Percentiles rank a stretch among this genome's conserved stretches.
Evolutionary conservation across 108 stramenopile genomes (phyloP).

Genomic region (Fistulifera pelliculosa): DNA sequence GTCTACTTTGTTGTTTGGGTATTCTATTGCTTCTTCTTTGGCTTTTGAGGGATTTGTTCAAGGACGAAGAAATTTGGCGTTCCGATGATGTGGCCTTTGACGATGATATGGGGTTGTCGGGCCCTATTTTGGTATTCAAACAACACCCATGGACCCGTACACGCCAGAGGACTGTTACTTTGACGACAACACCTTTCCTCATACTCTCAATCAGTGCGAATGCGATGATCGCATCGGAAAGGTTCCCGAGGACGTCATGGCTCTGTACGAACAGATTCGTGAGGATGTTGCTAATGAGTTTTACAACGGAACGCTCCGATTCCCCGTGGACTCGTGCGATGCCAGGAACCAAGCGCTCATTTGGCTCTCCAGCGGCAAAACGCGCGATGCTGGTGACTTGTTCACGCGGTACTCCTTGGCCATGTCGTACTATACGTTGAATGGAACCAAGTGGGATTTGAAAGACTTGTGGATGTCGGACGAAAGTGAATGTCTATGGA

Average conservation of each 20-base stretch:
- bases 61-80: neutral
- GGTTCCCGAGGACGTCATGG: slow-evolving; percentile 25
- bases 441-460: slow-evolving; percentile 47
- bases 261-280: slow-evolving; percentile 16
- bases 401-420: slow-evolving; percentile 28
- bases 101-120: slow-evolving; percentile 1
- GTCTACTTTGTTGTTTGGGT: neutral
- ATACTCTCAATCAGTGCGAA: slow-evolving; percentile 27
- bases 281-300: slow-evolving; percentile 23
- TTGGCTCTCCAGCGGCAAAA: slow-evolving; percentile 36
- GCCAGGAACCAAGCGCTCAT: slow-evolving; percentile 34
- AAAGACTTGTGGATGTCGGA: slow-evolving; percentile 31
- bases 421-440: slow-evolving; percentile 23
- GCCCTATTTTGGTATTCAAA: slow-evolving; percentile 8
- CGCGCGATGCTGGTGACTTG: slow-evolving; percentile 34
- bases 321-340: slow-evolving; percentile 18
- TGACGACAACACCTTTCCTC: slow-evolving; percentile 6
- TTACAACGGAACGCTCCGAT: slow-evolving; percentile 14
- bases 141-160: slow-evolving; percentile 18
- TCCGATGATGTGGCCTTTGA: slow-evolving; percentile 5
- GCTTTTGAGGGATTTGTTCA: neutral
- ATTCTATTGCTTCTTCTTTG: neutral
- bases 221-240: slow-evolving; percentile 21
- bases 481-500: slow-evolving; percentile 39
- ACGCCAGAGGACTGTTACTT: slow-evolving; percentile 11